Evolutionary conservation across 2,329 filamentous ascomycete species (phyloP).

Genomic region (Paecilomyces formosus): DNA sequence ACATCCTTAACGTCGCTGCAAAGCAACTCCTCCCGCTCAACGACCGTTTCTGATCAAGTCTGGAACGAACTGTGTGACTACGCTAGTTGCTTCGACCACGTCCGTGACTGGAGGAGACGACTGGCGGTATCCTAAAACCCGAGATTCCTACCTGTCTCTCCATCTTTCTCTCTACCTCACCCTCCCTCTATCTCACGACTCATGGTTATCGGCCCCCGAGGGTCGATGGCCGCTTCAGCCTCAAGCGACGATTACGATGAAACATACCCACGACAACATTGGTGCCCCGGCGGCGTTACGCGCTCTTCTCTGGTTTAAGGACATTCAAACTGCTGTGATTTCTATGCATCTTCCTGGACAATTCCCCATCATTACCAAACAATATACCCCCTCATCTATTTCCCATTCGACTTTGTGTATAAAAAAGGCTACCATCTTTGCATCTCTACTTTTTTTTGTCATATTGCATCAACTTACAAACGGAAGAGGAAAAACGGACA

Average conservation of each 20-base stretch:
- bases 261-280: background rate
- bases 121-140: constrained; percentile 12
- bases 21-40: constrained; percentile 49
- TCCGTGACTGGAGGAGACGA: constrained; percentile 45
- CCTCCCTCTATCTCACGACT: background rate
- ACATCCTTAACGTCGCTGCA: constrained; percentile 75
- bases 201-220: background rate
- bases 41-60: constrained; percentile 63
- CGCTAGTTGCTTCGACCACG: constrained; percentile 81
- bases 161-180: no score
- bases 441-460: background rate
- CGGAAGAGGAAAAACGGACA: background rate
- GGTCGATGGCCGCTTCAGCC: background rate
- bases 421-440: background rate
- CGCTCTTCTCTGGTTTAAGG: background rate
- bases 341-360: background rate
- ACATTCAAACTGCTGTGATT: background rate
- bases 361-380: background rate
- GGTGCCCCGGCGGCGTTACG: background rate
- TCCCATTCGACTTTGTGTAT: background rate
- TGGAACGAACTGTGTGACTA: constrained; percentile 77
- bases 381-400: background rate
- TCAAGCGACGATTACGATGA: background rate
- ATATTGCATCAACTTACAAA: background rate
- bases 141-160: no score